Conservation (phyloP, 2,329 filamentous ascomycete species). For the Torrubiella hemipterigena region DNA sequence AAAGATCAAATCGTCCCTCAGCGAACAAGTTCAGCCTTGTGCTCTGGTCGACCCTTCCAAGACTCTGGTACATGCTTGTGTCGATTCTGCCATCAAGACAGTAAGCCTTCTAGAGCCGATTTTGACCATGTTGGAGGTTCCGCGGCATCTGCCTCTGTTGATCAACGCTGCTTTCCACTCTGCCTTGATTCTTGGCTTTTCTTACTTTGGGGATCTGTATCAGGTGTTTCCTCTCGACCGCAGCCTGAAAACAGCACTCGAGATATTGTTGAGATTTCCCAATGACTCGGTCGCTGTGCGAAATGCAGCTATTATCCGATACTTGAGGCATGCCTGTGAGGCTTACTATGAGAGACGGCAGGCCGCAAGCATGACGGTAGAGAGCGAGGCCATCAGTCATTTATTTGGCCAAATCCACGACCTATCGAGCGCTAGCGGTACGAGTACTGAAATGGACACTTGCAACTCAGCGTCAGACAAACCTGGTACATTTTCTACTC, state of each 20-base stretch:
- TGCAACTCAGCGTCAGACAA: no score
- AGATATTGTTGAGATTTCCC: conserved; percentile 12
- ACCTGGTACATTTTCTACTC: no score
- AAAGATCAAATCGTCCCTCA: conserved; percentile 1
- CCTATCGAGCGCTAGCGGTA: no score
- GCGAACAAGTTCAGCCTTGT: background rate
- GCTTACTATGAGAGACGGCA: conserved; percentile 11
- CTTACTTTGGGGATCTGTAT: conserved; percentile 31
- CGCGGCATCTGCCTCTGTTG: conserved; percentile 29
- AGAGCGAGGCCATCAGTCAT: conserved; percentile 11
- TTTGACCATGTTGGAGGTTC: conserved; percentile 18
- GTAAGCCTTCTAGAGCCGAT: conserved; percentile 26
- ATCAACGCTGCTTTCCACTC: conserved; percentile 34
- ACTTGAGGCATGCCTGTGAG: conserved; percentile 13
- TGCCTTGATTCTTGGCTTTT: conserved; percentile 28
- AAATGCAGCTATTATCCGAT: conserved; percentile 11
- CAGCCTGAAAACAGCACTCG: conserved; percentile 11
- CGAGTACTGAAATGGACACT: no score
- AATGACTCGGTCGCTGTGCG: conserved; percentile 13
- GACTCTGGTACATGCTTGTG: conserved; percentile 19
- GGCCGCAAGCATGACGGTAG: conserved; percentile 11
- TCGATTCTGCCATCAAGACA: conserved; percentile 20
- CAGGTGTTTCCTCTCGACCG: conserved; percentile 16
- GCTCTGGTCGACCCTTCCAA: conserved; percentile 8
- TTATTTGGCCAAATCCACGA: conserved; percentile 14